Base-by-base conservation (phyloP, 371 early-diverging fungal species). In the Apophysomyces ossiformis region DNA sequence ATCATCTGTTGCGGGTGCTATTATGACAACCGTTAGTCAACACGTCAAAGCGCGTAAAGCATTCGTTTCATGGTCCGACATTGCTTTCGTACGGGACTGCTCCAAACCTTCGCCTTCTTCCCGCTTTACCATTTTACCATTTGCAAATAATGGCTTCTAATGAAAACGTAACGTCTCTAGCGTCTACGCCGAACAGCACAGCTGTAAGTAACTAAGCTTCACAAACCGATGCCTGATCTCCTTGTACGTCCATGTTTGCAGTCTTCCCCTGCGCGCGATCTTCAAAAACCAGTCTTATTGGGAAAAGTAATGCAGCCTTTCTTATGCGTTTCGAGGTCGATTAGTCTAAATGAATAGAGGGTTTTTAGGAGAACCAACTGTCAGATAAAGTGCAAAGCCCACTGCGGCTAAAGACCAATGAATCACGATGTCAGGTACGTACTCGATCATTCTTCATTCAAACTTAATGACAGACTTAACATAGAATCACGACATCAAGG, bases 241-340 rank as follows among this genome's bases (percentile, higher is more conserved):
- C 16, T 4, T 47, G 32, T 26, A 2, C 2, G 32, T 26, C 32
- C 32, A 21, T 1, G n/a, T 5, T 0, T 5, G 6, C 21, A 50
- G 54, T 50, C 54, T 50, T 50, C 54, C 0, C 54, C 54, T 21
- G 54, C 54, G 21, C 54, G 54, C 21, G 54, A 50, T 50, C 54
- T 50, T 50, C 54, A 50, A 50, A 50, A 50, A 21, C 16, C 54
- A 50, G 54, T 26, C 9, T 50, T 50, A 4, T 50, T 21, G 16
- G 54, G 54, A 50, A 50, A 50, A 32, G 54, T 50, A 50, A 50
- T 21, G 5, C n/a, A 50, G 32, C 32, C 21, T 41, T 41, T 13
- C 8, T 41, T 41, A 41, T 41, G 41, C 41, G 54, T 50, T 50
- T 50, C 32, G 1, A 21, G 26, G 6, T 11, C 9, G 2, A 50